A percentile compares a stretch with the other conserved stretches of the same genome.
Conservation (phyloP, 805 yeast species). For the Candida orba region DNA sequence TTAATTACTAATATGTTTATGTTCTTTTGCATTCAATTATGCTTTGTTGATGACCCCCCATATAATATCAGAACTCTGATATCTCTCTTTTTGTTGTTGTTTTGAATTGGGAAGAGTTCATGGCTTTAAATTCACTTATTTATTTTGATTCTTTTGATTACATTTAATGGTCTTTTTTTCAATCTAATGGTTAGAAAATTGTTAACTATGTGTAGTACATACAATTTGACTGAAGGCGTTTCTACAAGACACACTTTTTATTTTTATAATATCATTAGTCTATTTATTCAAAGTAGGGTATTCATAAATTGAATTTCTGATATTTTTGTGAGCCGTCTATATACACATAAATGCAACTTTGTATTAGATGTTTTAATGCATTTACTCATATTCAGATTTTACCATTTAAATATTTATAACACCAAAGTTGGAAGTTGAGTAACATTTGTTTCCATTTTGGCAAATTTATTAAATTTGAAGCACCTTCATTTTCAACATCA, state of each 20-base stretch:
- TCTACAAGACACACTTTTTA: too few species aligned
- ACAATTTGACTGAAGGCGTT: too few species aligned
- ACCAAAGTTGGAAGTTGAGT: slow-evolving; percentile 24
- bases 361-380: too few species aligned
- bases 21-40: too few species aligned
- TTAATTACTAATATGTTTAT: not conserved
- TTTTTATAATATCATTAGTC: too few species aligned
- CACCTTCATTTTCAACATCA: slow-evolving; percentile 27
- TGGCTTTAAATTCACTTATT: not conserved
- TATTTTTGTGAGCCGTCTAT: too few species aligned
- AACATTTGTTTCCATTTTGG: slow-evolving; percentile 21
- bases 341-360: too few species aligned
- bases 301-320: too few species aligned
- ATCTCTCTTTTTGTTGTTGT: too few species aligned
- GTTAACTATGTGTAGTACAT: not conserved
- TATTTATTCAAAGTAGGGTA: too few species aligned
- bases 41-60: too few species aligned
- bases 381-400: not conserved
- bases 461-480: slow-evolving; percentile 29
- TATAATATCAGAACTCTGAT: too few species aligned
- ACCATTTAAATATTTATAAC: slow-evolving; percentile 22
- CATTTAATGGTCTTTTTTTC: not conserved
- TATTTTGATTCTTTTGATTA: not conserved
- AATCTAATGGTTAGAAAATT: not conserved
- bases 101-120: not conserved